phyloP scores from a whole-genome alignment of 2,329 filamentous ascomycete species.

The Sclerotinia minor region DNA sequence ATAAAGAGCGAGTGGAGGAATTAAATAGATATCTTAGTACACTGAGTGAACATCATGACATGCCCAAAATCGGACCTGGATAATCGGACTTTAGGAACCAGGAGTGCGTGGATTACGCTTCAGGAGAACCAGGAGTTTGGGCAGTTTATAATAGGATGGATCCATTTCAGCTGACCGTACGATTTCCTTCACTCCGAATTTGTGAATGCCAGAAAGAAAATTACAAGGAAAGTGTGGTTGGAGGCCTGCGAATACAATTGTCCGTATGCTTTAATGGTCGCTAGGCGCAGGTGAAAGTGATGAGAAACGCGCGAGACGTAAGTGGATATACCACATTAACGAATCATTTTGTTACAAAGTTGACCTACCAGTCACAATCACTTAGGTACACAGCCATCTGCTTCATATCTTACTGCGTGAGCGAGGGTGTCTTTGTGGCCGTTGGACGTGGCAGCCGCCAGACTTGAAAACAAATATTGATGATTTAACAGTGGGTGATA shows the following conservation, averaged over 20 bases:
- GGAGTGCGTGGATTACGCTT: background rate
- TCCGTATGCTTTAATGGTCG: background rate
- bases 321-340: background rate
- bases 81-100: slow-evolving; percentile 43
- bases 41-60: slow-evolving; percentile 96
- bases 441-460: background rate
- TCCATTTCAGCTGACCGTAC: background rate
- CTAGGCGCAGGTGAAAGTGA: background rate
- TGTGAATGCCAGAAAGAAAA: background rate
- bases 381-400: background rate
- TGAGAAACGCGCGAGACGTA: background rate
- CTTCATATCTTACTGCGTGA: background rate
- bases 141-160: background rate
- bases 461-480: background rate
- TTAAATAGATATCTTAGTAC: slow-evolving; percentile 90
- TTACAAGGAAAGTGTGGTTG: background rate
- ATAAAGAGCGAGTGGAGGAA: slow-evolving; percentile 95
- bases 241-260: background rate
- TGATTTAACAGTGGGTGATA: background rate
- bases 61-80: slow-evolving; percentile 64
- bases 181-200: background rate
- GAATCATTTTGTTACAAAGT: background rate
- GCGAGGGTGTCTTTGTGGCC: background rate
- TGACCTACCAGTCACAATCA: background rate
- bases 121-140: background rate